Base-by-base conservation (phyloP, 1,284 basidiomycete genomes). In the Fomitopsis pinicola region DNA sequence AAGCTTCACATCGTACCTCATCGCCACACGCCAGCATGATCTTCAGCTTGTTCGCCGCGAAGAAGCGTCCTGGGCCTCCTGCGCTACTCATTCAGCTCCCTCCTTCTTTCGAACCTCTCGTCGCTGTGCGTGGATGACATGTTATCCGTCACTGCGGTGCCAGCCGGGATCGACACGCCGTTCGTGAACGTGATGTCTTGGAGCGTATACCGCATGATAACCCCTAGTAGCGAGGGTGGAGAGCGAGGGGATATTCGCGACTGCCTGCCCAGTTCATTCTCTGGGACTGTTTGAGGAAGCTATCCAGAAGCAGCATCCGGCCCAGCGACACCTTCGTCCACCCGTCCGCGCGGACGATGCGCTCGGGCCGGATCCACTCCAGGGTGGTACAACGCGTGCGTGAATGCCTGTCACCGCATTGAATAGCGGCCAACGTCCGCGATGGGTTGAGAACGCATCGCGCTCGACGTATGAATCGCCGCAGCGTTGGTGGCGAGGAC, bases 271-370 rank as follows among this genome's bases (percentile, higher is more conserved):
- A 73, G 42, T 73, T 74, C 48, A 75, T 59, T 14, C 81, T 71
- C 59, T 77, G 75, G 0, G 77, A 76, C 65, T 36, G 1, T 83
- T 78, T 77, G 54, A 85, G 63, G 68, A 84, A 83, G 62, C 81
- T 84, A 63, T 84, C 82, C n/a, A 84, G 65, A 59, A 79, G 80
- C 57, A 70, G 67, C 77, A n/a, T n/a, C n/a, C n/a, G n/a, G n/a
- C n/a, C n/a, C n/a, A n/a, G n/a, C n/a, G n/a, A n/a, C n/a, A n/a
- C n/a, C n/a, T n/a, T n/a, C n/a, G n/a, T n/a, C n/a, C n/a, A n/a
- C n/a, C n/a, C n/a, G n/a, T n/a, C n/a, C n/a, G n/a, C n/a, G n/a
- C n/a, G n/a, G n/a, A n/a, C n/a, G n/a, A n/a, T n/a, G n/a, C n/a
- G n/a, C n/a, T n/a, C n/a, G n/a, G n/a, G n/a, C n/a, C n/a, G n/a